These are phyloP conservation scores for Chlorophyllum brunneum DNA, from an alignment of 768 basidiomycete species.

Conservation along the genomic window DNA sequence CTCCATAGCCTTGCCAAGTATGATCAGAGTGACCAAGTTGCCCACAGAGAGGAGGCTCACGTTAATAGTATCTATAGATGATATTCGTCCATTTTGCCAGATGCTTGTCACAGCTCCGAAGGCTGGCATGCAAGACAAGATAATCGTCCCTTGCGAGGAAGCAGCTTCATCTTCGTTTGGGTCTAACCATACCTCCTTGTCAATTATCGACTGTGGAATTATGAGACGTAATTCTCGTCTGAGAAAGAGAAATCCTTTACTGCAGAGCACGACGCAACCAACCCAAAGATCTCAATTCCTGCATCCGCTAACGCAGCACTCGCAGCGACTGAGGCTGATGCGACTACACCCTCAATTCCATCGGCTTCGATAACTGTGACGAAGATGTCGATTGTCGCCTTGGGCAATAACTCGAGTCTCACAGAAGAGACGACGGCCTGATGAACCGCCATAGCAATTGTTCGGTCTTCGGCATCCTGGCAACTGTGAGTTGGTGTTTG, in stretches of 20 bases:
- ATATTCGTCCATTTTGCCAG: conserved; percentile 79
- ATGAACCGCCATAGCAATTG: conserved; percentile 77
- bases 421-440: conserved; percentile 84
- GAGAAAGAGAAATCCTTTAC: conserved; percentile 36
- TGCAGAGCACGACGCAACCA: conserved; percentile 81
- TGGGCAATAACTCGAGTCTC: conserved; percentile 87
- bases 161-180: conserved; percentile 69
- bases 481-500: conserved; percentile 16
- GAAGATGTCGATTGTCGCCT: conserved; percentile 90
- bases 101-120: conserved; percentile 76
- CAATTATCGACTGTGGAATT: conserved; percentile 50
- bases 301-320: conserved; percentile 91
- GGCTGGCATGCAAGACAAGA: conserved; percentile 85
- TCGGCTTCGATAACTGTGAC: conserved; percentile 90
- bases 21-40: neutral
- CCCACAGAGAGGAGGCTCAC: conserved; percentile 37
- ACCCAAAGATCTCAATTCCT: conserved; percentile 85
- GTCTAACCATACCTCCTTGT: conserved; percentile 69
- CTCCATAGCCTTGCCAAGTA: conserved; percentile 56
- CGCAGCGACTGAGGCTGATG: conserved; percentile 82
- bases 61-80: conserved; percentile 44
- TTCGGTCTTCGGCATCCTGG: conserved; percentile 93
- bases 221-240: conserved; percentile 1
- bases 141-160: conserved; percentile 59
- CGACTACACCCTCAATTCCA: conserved; percentile 84